These are phyloP conservation scores for Vigna mungo DNA, from an alignment of 306 rosid genomes.

Conservation along the genomic window DNA sequence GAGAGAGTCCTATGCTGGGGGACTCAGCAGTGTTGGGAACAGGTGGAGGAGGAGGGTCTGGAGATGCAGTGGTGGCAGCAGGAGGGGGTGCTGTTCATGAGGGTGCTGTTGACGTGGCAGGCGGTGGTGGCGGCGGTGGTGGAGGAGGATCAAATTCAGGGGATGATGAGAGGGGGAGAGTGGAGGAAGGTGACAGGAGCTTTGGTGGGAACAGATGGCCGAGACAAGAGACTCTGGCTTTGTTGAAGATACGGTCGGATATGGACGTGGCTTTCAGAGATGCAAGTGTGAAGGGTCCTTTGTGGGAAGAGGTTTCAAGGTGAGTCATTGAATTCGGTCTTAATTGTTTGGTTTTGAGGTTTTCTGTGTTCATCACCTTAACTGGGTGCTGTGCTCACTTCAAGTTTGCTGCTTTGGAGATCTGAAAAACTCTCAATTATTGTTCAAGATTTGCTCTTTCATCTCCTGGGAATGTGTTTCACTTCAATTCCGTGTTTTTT, in stretches of 20 bases:
- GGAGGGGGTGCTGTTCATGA: slow-evolving; percentile 26
- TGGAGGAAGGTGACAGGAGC: slow-evolving; percentile 68
- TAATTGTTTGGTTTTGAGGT: not conserved
- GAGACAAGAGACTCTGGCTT: slow-evolving; percentile 82
- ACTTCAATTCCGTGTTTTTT: slow-evolving; percentile 14
- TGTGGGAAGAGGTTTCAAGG: slow-evolving; percentile 98
- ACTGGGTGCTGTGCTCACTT: not conserved
- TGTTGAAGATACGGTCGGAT: slow-evolving; percentile 89
- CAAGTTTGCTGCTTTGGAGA: slow-evolving; percentile 34
- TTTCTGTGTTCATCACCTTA: not conserved
- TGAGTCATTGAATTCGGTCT: not conserved
- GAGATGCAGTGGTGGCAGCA: slow-evolving; percentile 41
- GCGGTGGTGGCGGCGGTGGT: slow-evolving; percentile 4
- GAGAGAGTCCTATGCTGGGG: slow-evolving; percentile 75
- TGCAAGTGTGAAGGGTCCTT: slow-evolving; percentile 93
- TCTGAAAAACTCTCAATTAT: slow-evolving; percentile 33
- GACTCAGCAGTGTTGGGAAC: slow-evolving; percentile 68
- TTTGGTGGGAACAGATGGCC: slow-evolving; percentile 97
- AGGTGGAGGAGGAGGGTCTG: slow-evolving; percentile 56
- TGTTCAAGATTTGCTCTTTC: slow-evolving; percentile 12
- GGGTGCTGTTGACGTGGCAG: slow-evolving; percentile 30
- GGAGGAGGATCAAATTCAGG: slow-evolving; percentile 71
- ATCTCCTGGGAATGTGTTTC: slow-evolving; percentile 42
- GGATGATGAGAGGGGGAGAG: slow-evolving; percentile 64
- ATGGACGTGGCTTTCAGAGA: slow-evolving; percentile 90